Evolutionary conservation across 179 eudicot species (phyloP).

Genomic region (Camellia oleifera): DNA sequence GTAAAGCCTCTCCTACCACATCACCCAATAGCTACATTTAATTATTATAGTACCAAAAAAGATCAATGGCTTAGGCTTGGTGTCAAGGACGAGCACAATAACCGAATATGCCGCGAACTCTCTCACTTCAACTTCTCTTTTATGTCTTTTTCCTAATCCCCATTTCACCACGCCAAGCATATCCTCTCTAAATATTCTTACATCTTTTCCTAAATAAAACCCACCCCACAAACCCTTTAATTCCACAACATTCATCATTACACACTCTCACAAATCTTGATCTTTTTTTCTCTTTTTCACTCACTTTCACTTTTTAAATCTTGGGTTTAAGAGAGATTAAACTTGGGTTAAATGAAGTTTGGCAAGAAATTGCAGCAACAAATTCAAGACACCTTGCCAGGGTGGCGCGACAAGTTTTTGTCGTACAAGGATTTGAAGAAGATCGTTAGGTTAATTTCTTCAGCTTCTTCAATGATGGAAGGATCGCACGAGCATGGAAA

Average conservation of each 20-base stretch:
- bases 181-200: constrained; percentile 55
- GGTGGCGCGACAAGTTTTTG: constrained; percentile 73
- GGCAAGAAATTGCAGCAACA: constrained; percentile 81
- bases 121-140: constrained; percentile 20
- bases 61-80: constrained; percentile 15
- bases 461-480: constrained; percentile 19
- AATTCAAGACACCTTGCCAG: constrained; percentile 66
- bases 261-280: background rate
- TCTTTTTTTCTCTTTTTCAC: background rate
- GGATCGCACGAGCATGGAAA: constrained; percentile 36
- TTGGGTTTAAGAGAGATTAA: background rate
- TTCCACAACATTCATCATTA: background rate
- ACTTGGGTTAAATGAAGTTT: constrained; percentile 50
- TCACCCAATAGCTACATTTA: background rate
- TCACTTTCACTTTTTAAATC: background rate
- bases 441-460: constrained; percentile 52
- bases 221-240: constrained; percentile 10
- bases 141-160: constrained; percentile 22
- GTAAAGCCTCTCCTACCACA: background rate
- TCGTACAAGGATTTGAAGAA: constrained; percentile 79
- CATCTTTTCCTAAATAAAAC: constrained; percentile 12
- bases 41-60: background rate
- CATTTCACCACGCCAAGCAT: constrained; percentile 63
- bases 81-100: constrained; percentile 10
- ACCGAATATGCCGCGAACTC: constrained; percentile 49